Evolutionary conservation across 1,284 basidiomycete species (phyloP).

Genomic region (Ganoderma resinaceum): DNA sequence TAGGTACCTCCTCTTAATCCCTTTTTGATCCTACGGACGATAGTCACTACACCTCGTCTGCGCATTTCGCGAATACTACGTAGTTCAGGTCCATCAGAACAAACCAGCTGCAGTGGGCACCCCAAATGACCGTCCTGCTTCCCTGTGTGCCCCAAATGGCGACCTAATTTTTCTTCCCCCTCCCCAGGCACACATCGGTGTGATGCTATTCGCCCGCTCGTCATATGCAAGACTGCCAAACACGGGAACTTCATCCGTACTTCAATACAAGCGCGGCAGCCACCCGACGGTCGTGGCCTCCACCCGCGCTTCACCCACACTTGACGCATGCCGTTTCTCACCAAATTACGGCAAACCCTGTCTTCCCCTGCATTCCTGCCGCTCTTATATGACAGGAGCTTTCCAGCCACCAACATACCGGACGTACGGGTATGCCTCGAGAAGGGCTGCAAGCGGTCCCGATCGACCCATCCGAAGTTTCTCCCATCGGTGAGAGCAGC

Average conservation of each 20-base stretch:
- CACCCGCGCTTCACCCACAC: conserved; percentile 9
- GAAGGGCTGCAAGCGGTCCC: conserved; percentile 6
- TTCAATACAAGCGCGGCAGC: conserved; percentile 10
- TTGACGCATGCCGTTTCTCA: conserved; percentile 9
- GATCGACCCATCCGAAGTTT: conserved; percentile 17
- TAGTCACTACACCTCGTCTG: not conserved
- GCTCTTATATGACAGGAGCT: not conserved
- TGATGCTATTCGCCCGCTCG: not conserved
- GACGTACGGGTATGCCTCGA: not conserved
- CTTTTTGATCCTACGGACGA: not conserved
- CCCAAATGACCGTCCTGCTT: not conserved
- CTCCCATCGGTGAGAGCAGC: conserved; percentile 17
- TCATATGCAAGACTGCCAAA: conserved; percentile 5
- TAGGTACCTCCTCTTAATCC: not conserved
- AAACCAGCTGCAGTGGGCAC: not conserved
- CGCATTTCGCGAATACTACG: not conserved
- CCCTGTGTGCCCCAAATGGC: not conserved
- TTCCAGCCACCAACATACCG: not conserved
- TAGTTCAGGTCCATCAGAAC: not conserved
- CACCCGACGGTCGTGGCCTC: conserved; percentile 29
- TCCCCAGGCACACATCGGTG: conserved; percentile 8
- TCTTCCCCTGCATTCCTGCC: conserved; percentile 4
- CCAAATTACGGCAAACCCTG: conserved; percentile 1
- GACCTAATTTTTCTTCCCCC: not conserved
- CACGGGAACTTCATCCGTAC: conserved; percentile 9